phyloP scores from a whole-genome alignment of 148 eudicot genomes.

The Limonium bicolor region DNA sequence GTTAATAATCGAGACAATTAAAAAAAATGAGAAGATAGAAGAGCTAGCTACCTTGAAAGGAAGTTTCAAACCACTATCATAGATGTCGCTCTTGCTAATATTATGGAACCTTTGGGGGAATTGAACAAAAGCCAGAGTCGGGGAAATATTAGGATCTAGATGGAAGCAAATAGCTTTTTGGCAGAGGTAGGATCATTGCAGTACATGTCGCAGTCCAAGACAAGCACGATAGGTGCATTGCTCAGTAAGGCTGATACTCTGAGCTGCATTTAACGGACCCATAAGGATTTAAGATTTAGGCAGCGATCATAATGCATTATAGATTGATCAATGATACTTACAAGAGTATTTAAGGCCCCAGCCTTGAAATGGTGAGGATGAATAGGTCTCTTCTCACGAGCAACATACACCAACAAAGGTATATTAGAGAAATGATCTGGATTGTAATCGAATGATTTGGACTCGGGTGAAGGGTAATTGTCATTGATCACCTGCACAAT shows the following conservation, averaged over 20 bases:
- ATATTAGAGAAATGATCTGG: background rate
- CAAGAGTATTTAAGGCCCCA: constrained; percentile 58
- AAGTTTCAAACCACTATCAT: constrained; percentile 26
- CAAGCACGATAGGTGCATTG: constrained; percentile 20
- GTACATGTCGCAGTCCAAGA: constrained; percentile 37
- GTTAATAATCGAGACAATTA: background rate
- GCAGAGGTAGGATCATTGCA: constrained; percentile 31
- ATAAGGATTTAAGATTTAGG: background rate
- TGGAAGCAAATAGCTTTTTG: constrained; percentile 29
- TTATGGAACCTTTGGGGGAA: constrained; percentile 29
- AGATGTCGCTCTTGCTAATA: constrained; percentile 18
- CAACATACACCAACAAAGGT: constrained; percentile 45
- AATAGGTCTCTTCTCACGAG: constrained; percentile 49
- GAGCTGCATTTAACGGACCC: constrained; percentile 11
- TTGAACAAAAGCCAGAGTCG: constrained; percentile 23
- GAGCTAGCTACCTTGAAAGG: constrained; percentile 11
- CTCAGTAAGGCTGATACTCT: constrained; percentile 26
- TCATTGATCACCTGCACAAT: constrained; percentile 4
- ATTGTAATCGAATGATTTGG: background rate
- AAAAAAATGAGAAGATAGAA: background rate
- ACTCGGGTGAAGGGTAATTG: too few relatives aligned
- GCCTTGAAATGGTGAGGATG: constrained; percentile 55
- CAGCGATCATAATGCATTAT: background rate
- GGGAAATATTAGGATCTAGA: constrained; percentile 15
- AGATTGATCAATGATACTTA: constrained; percentile 5